These are phyloP conservation scores for Aaosphaeria pasadenensis DNA, from an alignment of 2,329 filamentous ascomycete species.

Conservation along the genomic window DNA sequence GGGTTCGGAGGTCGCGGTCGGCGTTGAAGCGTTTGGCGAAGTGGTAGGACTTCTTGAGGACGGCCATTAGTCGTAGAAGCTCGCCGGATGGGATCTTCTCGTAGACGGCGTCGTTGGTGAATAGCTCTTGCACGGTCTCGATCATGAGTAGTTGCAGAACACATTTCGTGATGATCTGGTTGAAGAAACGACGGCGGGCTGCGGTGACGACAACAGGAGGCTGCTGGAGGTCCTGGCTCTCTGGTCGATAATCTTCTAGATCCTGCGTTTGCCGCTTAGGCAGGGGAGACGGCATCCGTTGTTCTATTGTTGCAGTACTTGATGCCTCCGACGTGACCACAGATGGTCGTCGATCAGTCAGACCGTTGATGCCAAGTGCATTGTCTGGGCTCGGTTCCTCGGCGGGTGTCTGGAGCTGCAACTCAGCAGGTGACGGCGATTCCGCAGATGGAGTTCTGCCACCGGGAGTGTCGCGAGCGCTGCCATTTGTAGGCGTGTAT, in stretches of 20 bases:
- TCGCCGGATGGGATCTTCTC: slow-evolving; percentile 86
- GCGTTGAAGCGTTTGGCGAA: slow-evolving; percentile 98
- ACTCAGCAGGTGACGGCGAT: slow-evolving; percentile 24
- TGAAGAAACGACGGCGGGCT: slow-evolving; percentile 92
- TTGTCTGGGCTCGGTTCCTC: slow-evolving; percentile 36
- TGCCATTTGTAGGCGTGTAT: slow-evolving; percentile 51
- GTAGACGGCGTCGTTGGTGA: slow-evolving; percentile 95
- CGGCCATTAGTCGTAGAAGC: slow-evolving; percentile 84
- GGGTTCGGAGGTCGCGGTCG: slow-evolving; percentile 91
- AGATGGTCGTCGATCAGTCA: slow-evolving; percentile 26
- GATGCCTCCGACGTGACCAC: slow-evolving; percentile 28
- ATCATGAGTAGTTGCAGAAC: slow-evolving; percentile 98
- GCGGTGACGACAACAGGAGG: slow-evolving; percentile 91
- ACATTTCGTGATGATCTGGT: slow-evolving; percentile 98
- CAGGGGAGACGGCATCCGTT: slow-evolving; percentile 30
- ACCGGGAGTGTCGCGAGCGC: slow-evolving; percentile 33
- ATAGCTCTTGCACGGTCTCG: slow-evolving; percentile 97
- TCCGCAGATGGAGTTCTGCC: slow-evolving; percentile 42
- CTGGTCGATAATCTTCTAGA: slow-evolving; percentile 85
- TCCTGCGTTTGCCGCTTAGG: slow-evolving; percentile 39
- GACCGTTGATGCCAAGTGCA: slow-evolving; percentile 45
- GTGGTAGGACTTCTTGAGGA: slow-evolving; percentile 93
- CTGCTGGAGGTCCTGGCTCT: slow-evolving; percentile 65
- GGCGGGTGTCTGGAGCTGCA: slow-evolving; percentile 29
- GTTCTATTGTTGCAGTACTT: slow-evolving; percentile 14